phyloP scores from a whole-genome alignment of 2,329 filamentous ascomycete species.

The Cladophialophora exuberans region DNA sequence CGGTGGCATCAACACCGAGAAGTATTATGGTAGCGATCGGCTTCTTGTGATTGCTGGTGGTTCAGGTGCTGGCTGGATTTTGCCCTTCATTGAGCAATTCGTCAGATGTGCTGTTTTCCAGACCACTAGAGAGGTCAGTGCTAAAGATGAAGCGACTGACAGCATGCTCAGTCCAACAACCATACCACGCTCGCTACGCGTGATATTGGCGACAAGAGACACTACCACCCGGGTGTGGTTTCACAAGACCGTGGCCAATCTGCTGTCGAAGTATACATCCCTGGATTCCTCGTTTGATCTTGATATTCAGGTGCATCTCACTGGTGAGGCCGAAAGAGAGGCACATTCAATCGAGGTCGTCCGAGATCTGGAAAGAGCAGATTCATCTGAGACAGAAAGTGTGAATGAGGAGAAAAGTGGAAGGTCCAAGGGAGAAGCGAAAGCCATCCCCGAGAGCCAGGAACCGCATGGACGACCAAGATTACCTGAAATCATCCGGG shows the following conservation, averaged over 20 bases:
- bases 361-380: slow-evolving; percentile 16
- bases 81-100: slow-evolving; percentile 51
- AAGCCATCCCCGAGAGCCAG: slow-evolving; percentile 30
- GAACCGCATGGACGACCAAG: slow-evolving; percentile 29
- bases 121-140: slow-evolving; percentile 6
- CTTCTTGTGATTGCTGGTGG: slow-evolving; percentile 59
- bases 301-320: slow-evolving; percentile 36
- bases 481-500: slow-evolving; percentile 23
- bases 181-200: slow-evolving; percentile 31
- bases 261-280: slow-evolving; percentile 33
- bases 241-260: slow-evolving; percentile 35
- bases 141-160: background rate
- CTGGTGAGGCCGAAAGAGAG: slow-evolving; percentile 30
- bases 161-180: slow-evolving; percentile 4
- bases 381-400: too few species aligned
- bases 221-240: slow-evolving; percentile 43
- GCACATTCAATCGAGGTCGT: background rate
- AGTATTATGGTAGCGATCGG: slow-evolving; percentile 46
- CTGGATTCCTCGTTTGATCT: slow-evolving; percentile 24
- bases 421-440: slow-evolving; percentile 11
- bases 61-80: slow-evolving; percentile 58
- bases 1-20: slow-evolving; percentile 51
- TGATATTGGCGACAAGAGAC: slow-evolving; percentile 44
- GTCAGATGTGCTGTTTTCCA: background rate
- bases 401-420: slow-evolving; percentile 32